Evolutionary conservation across 768 basidiomycete genomes (phyloP).

Genomic region (Trametes meyenii): DNA sequence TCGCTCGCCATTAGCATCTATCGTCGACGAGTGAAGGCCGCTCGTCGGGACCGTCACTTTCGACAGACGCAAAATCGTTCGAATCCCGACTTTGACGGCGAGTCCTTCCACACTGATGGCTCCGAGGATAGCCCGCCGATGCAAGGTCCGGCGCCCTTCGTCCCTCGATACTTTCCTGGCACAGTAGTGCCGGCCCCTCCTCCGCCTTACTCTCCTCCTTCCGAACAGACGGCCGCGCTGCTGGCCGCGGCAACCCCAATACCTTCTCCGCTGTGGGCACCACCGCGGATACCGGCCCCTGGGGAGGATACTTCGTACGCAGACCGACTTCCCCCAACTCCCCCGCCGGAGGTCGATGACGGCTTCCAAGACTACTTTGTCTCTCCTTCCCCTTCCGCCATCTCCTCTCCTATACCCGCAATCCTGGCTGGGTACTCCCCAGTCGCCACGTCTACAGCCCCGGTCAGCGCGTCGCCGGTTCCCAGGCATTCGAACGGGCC

Average conservation of each 20-base stretch:
- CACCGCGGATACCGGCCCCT: conserved; percentile 19
- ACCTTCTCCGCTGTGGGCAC: conserved; percentile 21
- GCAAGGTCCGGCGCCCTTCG: conserved; percentile 51
- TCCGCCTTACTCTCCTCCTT: conserved; percentile 41
- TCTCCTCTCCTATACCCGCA: conserved; percentile 32
- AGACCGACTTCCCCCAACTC: conserved; percentile 25
- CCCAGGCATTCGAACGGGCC: conserved; percentile 16
- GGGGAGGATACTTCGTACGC: conserved; percentile 28
- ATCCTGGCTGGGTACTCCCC: conserved; percentile 28
- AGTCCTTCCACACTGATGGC: conserved; percentile 34
- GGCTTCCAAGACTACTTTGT: conserved; percentile 25
- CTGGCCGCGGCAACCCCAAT: conserved; percentile 23
- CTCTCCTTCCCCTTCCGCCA: conserved; percentile 30
- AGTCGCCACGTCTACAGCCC: conserved; percentile 15
- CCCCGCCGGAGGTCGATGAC: conserved; percentile 22
- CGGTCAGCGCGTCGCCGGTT: conserved; percentile 19
- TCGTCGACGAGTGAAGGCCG: conserved; percentile 45
- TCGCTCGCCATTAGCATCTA: conserved; percentile 56
- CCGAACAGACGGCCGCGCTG: conserved; percentile 23
- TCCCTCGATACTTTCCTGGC: conserved; percentile 61
- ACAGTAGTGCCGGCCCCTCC: conserved; percentile 45
- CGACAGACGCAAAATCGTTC: conserved; percentile 31
- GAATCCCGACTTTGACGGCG: conserved; percentile 24
- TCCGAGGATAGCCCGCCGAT: conserved; percentile 38
- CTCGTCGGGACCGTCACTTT: conserved; percentile 42